Base-by-base conservation (phyloP, 1,139 yeast genomes). In the Candida smagusa region DNA sequence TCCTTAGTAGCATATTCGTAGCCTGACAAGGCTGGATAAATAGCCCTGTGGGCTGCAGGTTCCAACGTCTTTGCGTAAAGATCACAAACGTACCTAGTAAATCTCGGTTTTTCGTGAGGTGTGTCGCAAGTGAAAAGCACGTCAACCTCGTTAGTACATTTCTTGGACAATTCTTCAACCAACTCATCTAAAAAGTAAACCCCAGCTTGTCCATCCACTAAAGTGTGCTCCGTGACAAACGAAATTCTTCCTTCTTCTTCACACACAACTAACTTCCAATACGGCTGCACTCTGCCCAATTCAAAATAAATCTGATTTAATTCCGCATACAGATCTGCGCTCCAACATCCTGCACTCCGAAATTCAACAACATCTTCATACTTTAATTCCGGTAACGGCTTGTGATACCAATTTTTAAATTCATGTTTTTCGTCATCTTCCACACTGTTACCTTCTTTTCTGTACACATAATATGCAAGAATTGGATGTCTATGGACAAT, bases 141-240 rank as follows among this genome's bases (percentile, higher is more conserved):
- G 19, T 16, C 19, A 16, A 16, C 19, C 19, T 16, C 5, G n/a
- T n/a, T n/a, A n/a, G n/a, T n/a, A n/a, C n/a, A n/a, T n/a, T n/a
- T n/a, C n/a, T n/a, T n/a, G n/a, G 16, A 23, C 27, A 56, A 45
- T 13, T 50, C 55, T 11, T 39, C 37, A 2, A 57, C 40, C 37
- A 68, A 53, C 24, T 64, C 63, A 9, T 51, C 45, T 34, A 65
- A 72, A 45, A 70, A 67, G 29, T 52, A 48, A 7, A 53, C 47
- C 1, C 58, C 68, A 2, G 69, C 50, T 11, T 50, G 52, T 3
- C 74, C 76, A 46, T 69, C 75, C 27, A 56, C 56, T 9, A 61
- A 44, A 1, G 59, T 30, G 45, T 70, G 76, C 44, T 67, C 67
- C 38, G 59, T 58, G n/a, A 48, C 49, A 24, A 61, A 57, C 1